phyloP scores from a whole-genome alignment of 164 flowering plant genomes.

The Nymphaea thermarum region DNA sequence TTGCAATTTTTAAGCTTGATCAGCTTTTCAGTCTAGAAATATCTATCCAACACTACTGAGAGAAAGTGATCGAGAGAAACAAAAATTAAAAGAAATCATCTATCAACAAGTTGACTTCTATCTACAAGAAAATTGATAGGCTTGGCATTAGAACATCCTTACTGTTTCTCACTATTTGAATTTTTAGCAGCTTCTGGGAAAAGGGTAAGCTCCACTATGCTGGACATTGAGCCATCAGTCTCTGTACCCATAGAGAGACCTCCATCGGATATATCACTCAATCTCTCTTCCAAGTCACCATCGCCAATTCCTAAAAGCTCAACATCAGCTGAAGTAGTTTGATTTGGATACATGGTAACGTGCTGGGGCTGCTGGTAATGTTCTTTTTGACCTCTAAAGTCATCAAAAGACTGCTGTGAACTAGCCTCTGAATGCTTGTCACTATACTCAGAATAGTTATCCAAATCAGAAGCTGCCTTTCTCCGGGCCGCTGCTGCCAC shows the following conservation, averaged over 20 bases:
- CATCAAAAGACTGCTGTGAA: slow-evolving; percentile 32
- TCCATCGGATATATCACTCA: slow-evolving; percentile 56
- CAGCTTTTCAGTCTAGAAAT: too few species aligned
- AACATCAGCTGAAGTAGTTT: slow-evolving; percentile 21
- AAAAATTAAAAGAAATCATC: too few species aligned
- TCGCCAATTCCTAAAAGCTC: slow-evolving; percentile 35
- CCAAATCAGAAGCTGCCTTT: slow-evolving; percentile 26
- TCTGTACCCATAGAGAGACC: slow-evolving; percentile 53
- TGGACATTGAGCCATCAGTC: slow-evolving; percentile 32
- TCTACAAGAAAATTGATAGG: too few species aligned
- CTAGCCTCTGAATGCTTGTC: slow-evolving; percentile 31
- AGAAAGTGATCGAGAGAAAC: too few species aligned
- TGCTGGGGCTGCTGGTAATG: slow-evolving; percentile 19
- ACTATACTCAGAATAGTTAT: slow-evolving; percentile 28
- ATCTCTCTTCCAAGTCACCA: slow-evolving; percentile 43
- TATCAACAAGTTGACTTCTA: too few species aligned
- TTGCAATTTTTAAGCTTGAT: too few species aligned
- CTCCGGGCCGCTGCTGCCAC: slow-evolving; percentile 8
- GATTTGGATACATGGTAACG: slow-evolving; percentile 18
- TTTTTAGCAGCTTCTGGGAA: slow-evolving; percentile 19
- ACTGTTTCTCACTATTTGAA: slow-evolving; percentile 26
- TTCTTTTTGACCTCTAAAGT: slow-evolving; percentile 27
- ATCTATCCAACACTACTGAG: too few species aligned
- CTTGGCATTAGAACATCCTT: slow-evolving; percentile 6
- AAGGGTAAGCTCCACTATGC: slow-evolving; percentile 18